Conservation (phyloP, 2,329 filamentous ascomycete genomes). For the Aschersonia sp. region DNA sequence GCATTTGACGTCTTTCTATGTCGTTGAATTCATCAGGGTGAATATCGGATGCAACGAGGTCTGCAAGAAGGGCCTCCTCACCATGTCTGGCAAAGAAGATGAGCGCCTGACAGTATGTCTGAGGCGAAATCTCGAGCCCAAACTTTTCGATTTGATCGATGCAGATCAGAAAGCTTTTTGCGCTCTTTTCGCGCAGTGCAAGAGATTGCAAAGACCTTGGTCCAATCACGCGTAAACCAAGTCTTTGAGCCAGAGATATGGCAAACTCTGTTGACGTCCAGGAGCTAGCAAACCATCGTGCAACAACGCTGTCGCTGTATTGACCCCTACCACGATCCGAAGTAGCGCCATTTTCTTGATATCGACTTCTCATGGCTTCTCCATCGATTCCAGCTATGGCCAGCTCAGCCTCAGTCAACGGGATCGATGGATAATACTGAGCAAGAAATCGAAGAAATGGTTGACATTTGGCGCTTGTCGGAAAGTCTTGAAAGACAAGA, state of each 20-base stretch:
- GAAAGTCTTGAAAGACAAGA: conserved; percentile 24
- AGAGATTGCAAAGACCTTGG: conserved; percentile 67
- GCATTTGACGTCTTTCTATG: conserved; percentile 20
- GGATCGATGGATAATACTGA: conserved; percentile 28
- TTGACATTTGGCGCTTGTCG: conserved; percentile 22
- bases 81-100: conserved; percentile 45
- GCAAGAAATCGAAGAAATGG: conserved; percentile 33
- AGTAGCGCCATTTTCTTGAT: not conserved
- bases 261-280: conserved; percentile 61
- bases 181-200: conserved; percentile 46
- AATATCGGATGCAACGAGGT: conserved; percentile 33
- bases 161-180: conserved; percentile 39
- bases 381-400: conserved; percentile 4
- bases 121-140: conserved; percentile 47
- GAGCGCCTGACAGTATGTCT: conserved; percentile 52
- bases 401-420: conserved; percentile 23
- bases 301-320: conserved; percentile 42
- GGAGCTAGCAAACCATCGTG: conserved; percentile 63
- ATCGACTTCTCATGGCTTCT: not conserved
- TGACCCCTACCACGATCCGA: conserved; percentile 3
- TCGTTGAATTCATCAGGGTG: conserved; percentile 43
- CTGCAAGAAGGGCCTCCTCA: conserved; percentile 32
- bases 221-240: conserved; percentile 60
- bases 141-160: conserved; percentile 46
- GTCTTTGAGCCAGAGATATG: conserved; percentile 52